Conservation (phyloP, 257 asterid genomes). For the Paraleonurus japonicus region DNA sequence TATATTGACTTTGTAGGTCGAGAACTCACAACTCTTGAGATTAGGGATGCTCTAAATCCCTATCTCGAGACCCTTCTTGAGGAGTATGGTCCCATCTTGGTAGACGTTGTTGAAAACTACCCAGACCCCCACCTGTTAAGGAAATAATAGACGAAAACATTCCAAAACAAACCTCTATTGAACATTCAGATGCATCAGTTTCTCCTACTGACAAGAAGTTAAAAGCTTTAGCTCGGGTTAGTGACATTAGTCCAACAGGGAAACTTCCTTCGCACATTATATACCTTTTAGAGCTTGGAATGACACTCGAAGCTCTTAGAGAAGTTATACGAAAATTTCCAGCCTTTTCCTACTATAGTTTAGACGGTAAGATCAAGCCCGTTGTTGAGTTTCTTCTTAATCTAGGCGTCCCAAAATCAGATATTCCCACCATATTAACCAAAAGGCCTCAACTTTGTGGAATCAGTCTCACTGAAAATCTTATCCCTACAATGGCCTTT, state of each 20-base stretch:
- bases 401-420: conserved; percentile 65
- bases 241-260: conserved; percentile 54
- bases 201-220: conserved; percentile 50
- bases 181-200: conserved; percentile 36
- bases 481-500: conserved; percentile 87
- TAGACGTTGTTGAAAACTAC: conserved; percentile 73
- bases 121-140: conserved; percentile 56
- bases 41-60: conserved; percentile 85
- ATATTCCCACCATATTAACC: conserved; percentile 64
- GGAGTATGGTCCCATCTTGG: conserved; percentile 61
- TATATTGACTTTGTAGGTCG: conserved; percentile 56
- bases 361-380: conserved; percentile 94
- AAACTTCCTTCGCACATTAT: conserved; percentile 73
- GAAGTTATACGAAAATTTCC: conserved; percentile 85
- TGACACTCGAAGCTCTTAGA: conserved; percentile 68
- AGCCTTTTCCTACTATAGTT: conserved; percentile 84
- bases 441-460: conserved; percentile 98
- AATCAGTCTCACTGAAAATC: conserved; percentile 80
- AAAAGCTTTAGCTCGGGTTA: conserved; percentile 80
- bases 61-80: conserved; percentile 73
- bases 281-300: conserved; percentile 86
- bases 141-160: conserved; percentile 47
- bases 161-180: conserved; percentile 36
- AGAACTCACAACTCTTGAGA: conserved; percentile 92
- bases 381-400: conserved; percentile 84